Evolutionary conservation across 345 rosid genomes (phyloP).

Genomic region (Trapa bicornis): DNA sequence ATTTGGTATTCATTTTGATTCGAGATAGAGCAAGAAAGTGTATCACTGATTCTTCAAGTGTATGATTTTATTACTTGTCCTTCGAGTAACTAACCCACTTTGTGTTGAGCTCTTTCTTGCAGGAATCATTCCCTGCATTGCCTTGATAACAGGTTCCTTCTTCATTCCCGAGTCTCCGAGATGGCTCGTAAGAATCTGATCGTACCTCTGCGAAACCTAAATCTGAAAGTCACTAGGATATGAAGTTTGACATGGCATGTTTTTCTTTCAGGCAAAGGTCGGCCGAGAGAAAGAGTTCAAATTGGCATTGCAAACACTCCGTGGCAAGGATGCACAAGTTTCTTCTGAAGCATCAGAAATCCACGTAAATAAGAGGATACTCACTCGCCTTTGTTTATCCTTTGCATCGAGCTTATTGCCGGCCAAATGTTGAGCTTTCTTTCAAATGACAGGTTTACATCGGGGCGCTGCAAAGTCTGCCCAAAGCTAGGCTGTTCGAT

Average conservation of each 20-base stretch:
- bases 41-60: neutral
- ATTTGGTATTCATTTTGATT: neutral
- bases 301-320: slow-evolving; percentile 48
- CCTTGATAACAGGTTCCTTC: slow-evolving; percentile 53
- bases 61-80: neutral
- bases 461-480: slow-evolving; percentile 48
- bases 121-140: slow-evolving; percentile 67
- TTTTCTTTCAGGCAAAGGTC: slow-evolving; percentile 50
- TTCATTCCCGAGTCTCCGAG: slow-evolving; percentile 86
- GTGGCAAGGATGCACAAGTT: slow-evolving; percentile 55
- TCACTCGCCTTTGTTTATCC: neutral
- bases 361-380: slow-evolving; percentile 24
- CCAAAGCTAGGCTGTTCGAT: slow-evolving; percentile 48
- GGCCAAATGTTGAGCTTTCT: neutral
- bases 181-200: slow-evolving; percentile 55
- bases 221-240: neutral
- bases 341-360: slow-evolving; percentile 65
- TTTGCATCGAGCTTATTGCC: neutral
- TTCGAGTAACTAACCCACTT: neutral
- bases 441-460: slow-evolving; percentile 27
- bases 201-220: neutral
- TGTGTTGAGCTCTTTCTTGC: slow-evolving; percentile 3
- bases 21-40: neutral
- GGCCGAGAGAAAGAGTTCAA: slow-evolving; percentile 52
- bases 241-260: neutral